phyloP scores from a whole-genome alignment of 805 yeast species.

The Lipomyces yamanashiensis region DNA sequence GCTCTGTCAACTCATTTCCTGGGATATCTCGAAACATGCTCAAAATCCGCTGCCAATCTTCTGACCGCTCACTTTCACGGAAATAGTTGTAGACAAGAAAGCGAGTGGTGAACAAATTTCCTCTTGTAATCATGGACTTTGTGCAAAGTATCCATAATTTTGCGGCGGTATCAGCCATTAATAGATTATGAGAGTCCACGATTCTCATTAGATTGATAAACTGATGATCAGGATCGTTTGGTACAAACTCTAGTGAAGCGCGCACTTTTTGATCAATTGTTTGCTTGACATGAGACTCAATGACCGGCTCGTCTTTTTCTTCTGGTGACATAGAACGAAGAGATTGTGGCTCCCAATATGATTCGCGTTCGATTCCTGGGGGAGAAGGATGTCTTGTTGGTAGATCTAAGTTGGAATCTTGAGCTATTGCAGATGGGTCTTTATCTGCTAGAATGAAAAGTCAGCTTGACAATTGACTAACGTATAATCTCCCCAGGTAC shows the following conservation, averaged over 20 bases:
- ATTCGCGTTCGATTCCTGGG: constrained; percentile 4
- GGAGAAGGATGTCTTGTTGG: neutral
- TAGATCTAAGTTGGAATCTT: neutral
- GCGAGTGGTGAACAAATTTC: constrained; percentile 15
- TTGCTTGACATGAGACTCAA: neutral
- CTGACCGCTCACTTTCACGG: constrained; percentile 14
- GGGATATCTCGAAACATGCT: constrained; percentile 27
- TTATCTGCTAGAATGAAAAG: neutral
- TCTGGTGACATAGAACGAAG: neutral
- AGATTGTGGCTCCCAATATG: constrained; percentile 8
- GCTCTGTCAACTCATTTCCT: constrained; percentile 15
- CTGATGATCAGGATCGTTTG: constrained; percentile 23
- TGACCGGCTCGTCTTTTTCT: neutral
- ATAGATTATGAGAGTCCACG: constrained; percentile 13
- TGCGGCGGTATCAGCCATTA: constrained; percentile 20
- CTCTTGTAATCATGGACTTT: constrained; percentile 4
- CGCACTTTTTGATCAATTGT: neutral
- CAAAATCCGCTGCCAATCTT: constrained; percentile 32
- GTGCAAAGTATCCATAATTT: constrained; percentile 26
- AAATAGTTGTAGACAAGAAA: constrained; percentile 27
- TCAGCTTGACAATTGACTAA: neutral
- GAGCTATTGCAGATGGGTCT: neutral
- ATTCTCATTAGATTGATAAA: constrained; percentile 13
- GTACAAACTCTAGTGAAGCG: constrained; percentile 9
- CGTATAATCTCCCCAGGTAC: neutral